These are phyloP conservation scores for Lichtheimia ramosa DNA, from an alignment of 371 early-diverging fungal genomes.

Conservation along the genomic window DNA sequence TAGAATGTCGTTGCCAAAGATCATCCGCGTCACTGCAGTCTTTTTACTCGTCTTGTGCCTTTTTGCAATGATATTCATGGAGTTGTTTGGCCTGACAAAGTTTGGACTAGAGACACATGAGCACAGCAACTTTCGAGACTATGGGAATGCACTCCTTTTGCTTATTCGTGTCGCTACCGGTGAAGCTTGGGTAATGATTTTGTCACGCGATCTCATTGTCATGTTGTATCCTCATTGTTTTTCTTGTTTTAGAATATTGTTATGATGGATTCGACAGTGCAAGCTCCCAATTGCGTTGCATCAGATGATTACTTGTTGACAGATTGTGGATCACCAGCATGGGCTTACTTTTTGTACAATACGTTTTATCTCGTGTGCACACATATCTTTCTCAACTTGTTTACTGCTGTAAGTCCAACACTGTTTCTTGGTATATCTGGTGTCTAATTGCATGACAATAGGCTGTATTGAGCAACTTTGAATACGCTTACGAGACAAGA, in stretches of 20 bases:
- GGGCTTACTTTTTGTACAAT: slow-evolving; percentile 57
- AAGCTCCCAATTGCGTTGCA: slow-evolving; percentile 46
- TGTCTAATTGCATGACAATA: slow-evolving; percentile 1
- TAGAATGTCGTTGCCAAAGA: slow-evolving; percentile 53
- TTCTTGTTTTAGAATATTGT: slow-evolving; percentile 39
- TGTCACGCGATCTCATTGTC: neutral
- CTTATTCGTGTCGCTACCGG: slow-evolving; percentile 60
- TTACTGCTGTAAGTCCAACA: slow-evolving; percentile 52
- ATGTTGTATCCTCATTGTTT: neutral
- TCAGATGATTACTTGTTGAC: slow-evolving; percentile 47
- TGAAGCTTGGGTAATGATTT: slow-evolving; percentile 52
- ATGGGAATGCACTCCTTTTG: slow-evolving; percentile 56
- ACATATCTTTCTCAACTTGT: slow-evolving; percentile 61
- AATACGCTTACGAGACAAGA: slow-evolving; percentile 57
- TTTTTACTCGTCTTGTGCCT: slow-evolving; percentile 59
- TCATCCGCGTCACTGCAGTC: slow-evolving; percentile 58
- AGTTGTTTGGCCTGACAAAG: slow-evolving; percentile 60
- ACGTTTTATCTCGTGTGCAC: slow-evolving; percentile 60
- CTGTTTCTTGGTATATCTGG: neutral
- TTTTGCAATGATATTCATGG: slow-evolving; percentile 63
- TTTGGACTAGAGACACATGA: slow-evolving; percentile 46
- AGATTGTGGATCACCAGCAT: slow-evolving; percentile 55
- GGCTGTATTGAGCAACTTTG: slow-evolving; percentile 63
- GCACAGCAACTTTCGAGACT: slow-evolving; percentile 53
- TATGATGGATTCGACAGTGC: slow-evolving; percentile 55